A percentile compares a stretch with the other conserved stretches of the same genome.
Conservation (phyloP, 108 stramenopile species). For the Cyclotella atomus region DNA sequence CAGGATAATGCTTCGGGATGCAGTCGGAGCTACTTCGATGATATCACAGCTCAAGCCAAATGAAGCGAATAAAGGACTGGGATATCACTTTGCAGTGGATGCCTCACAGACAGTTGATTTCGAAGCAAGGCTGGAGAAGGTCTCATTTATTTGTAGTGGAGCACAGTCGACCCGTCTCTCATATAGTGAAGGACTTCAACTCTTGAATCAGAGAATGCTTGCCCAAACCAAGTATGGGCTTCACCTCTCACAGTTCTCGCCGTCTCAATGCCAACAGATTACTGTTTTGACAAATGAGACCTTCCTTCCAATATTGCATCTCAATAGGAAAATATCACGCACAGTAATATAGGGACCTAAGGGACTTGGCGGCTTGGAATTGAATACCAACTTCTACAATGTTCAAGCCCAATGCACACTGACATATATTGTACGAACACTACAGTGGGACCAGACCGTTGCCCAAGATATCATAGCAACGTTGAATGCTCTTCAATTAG, state of each 20-base stretch:
- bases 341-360: slow-evolving; percentile 3
- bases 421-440: background rate
- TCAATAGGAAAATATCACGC: background rate
- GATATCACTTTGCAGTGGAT: background rate
- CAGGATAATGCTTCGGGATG: background rate
- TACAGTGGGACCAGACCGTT: background rate
- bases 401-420: background rate
- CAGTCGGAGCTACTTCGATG: background rate
- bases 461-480: background rate
- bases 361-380: background rate
- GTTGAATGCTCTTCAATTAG: slow-evolving; percentile 6
- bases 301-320: background rate
- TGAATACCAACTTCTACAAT: background rate
- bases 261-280: background rate
- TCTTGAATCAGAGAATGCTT: background rate
- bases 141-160: background rate
- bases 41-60: background rate
- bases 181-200: background rate
- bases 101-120: background rate
- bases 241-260: background rate
- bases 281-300: background rate
- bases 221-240: slow-evolving; percentile 1
- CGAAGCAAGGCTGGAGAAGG: background rate
- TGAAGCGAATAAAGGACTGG: background rate
- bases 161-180: background rate